Evolutionary conservation across 2,329 filamentous ascomycete genomes (phyloP), one percentile per base, ranked within the genome.

Genomic region (Zalaria obscura): DNA sequence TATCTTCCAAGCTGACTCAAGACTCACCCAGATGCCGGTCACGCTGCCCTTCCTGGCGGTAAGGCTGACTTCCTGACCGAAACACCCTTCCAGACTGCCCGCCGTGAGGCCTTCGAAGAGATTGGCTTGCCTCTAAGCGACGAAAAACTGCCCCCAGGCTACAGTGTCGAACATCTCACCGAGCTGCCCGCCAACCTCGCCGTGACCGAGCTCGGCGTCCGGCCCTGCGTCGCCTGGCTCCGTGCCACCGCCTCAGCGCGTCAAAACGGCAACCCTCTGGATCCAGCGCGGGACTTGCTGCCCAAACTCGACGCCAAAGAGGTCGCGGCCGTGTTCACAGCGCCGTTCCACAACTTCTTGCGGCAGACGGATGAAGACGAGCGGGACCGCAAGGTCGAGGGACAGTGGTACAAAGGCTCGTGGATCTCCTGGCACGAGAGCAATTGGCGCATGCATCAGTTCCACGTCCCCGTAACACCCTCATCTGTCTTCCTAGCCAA

Each of bases 241-340:
- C 35, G 18, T 33, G 36, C 29, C 26, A 52, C 52, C 25, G 50
- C 50, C 0, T 52, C 53, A 5, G 40, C 47, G 3, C 50, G 10
- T 78, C 48, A 26, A 9, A 40, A 83, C 55, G 77, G 80, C 50
- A 74, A 69, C 46, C 27, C 27, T 5, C 45, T 55, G 1, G 55
- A 60, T 41, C 55, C 52, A 1, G 51, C 54, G 5, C 84, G 51
- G 27, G 58, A 60, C 35, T 47, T 60, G 7, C 43, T 61, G 6
- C 88, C 89, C 0, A 73, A 77, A 33, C 70, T 95, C 7, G 85
- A 95, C 62, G 83, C 87, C 1, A 80, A 83, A 49, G 89, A 96
- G 62, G 89, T 96, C 2, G 88, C 87, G 2, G 88, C 87, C 36
- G 86, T 96, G 29, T 96, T 96, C 64, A 89, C 84, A 4, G 88